Conservation (phyloP, 208 protist species). For the Acanthamoeba lugdunensis region DNA sequence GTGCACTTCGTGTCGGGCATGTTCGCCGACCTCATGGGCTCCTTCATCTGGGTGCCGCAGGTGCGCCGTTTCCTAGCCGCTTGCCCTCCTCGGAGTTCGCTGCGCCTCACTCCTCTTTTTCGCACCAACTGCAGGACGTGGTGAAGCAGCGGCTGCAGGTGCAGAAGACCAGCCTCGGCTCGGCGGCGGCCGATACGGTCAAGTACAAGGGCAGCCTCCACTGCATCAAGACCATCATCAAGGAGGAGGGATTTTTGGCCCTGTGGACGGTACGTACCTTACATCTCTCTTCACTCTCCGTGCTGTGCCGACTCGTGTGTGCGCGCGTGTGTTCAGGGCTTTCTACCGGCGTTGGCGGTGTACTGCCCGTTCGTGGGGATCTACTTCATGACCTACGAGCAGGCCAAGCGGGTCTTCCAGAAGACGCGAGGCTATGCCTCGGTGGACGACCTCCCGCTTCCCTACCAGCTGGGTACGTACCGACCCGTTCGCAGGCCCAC, state of each 20-base stretch:
- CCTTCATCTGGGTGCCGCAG: constrained; percentile 84
- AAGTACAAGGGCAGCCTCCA: constrained; percentile 78
- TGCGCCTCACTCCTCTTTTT: neutral
- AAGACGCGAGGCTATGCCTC: constrained; percentile 50
- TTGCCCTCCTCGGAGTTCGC: too few species aligned
- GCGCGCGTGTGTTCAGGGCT: constrained; percentile 69
- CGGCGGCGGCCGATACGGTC: neutral
- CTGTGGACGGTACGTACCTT: constrained; percentile 75
- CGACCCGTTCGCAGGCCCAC: neutral
- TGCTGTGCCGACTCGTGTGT: neutral
- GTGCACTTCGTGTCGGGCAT: constrained; percentile 80
- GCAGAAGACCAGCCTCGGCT: constrained; percentile 67
- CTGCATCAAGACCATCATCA: constrained; percentile 72
- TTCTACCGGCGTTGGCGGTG: constrained; percentile 75
- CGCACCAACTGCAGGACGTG: constrained; percentile 73
- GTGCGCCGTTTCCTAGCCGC: neutral
- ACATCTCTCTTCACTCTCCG: neutral
- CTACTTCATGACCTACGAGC: constrained; percentile 84
- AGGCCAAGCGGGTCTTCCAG: constrained; percentile 73
- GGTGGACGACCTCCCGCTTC: constrained; percentile 60
- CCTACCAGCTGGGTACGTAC: constrained; percentile 48
- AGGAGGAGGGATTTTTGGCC: constrained; percentile 79
- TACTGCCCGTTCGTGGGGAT: constrained; percentile 85
- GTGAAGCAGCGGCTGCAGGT: constrained; percentile 85
- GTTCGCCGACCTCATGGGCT: constrained; percentile 81